Percentiles rank a stretch among this genome's conserved stretches.
These are phyloP conservation scores for Populus simonii DNA, from an alignment of 345 rosid genomes.

Conservation along the genomic window DNA sequence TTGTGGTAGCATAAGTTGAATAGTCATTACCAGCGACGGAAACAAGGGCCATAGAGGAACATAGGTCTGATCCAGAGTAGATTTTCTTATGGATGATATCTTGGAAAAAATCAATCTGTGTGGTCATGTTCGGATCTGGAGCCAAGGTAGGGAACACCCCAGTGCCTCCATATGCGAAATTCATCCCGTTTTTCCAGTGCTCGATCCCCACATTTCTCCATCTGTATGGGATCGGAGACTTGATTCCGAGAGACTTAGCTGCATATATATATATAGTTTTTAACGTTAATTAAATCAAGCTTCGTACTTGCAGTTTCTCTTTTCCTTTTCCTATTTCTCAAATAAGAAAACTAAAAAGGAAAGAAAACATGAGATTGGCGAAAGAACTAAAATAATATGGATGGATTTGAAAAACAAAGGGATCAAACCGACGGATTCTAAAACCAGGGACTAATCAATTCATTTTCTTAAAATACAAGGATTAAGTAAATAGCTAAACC, in stretches of 20 bases:
- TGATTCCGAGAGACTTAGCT: slow-evolving; percentile 58
- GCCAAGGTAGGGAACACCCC: slow-evolving; percentile 59
- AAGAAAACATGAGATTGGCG: no score
- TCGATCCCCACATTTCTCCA: slow-evolving; percentile 36
- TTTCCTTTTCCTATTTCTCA: no score
- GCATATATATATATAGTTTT: slow-evolving; percentile 5
- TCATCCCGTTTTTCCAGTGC: slow-evolving; percentile 52
- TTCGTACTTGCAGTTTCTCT: no score
- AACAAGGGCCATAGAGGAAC: slow-evolving; percentile 51
- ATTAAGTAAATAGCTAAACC: no score
- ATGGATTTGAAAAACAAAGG: no score
- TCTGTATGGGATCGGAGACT: slow-evolving; percentile 70
- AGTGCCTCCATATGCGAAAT: slow-evolving; percentile 79
- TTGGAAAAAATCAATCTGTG: slow-evolving; percentile 63
- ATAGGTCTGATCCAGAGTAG: slow-evolving; percentile 35
- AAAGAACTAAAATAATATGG: no score
- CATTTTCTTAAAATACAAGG: no score
- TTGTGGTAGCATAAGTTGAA: slow-evolving; percentile 29
- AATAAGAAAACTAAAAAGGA: no score
- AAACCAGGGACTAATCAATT: no score
- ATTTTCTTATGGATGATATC: slow-evolving; percentile 26
- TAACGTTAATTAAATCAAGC: neutral
- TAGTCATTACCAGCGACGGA: slow-evolving; percentile 80
- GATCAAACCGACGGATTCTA: no score
- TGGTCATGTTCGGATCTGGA: slow-evolving; percentile 65